Percentiles rank a stretch among this genome's conserved stretches.
Evolutionary conservation across 2,329 filamentous ascomycete species (phyloP).

Genomic region (Dactylellina parvicollis): DNA sequence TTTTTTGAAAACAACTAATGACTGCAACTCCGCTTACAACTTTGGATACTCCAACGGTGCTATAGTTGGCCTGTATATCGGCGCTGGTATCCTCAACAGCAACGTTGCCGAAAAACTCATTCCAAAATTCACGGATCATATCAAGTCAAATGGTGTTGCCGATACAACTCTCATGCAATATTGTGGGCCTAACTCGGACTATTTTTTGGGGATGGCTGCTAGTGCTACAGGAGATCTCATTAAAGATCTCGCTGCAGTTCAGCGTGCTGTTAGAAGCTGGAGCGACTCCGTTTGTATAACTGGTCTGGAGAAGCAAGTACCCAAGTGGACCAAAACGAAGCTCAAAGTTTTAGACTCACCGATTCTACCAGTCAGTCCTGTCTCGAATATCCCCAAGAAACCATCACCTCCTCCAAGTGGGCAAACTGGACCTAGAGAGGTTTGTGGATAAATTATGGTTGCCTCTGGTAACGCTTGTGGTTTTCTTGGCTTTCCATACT

Average conservation of each 20-base stretch:
- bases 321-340: no score
- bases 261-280: conserved; percentile 21
- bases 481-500: no score
- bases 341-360: no score
- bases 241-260: conserved; percentile 10
- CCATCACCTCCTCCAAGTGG: no score
- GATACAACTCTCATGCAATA: conserved; percentile 24
- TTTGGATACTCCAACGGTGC: conserved; percentile 21
- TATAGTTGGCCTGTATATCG: conserved; percentile 15
- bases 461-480: no score
- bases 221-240: conserved; percentile 16
- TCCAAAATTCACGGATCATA: conserved; percentile 18
- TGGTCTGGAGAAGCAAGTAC: no score
- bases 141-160: conserved; percentile 14
- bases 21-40: conserved; percentile 13
- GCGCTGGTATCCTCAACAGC: conserved; percentile 13
- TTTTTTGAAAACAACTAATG: conserved; percentile 2
- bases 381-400: no score
- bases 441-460: no score
- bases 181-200: conserved; percentile 22
- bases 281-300: no score
- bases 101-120: conserved; percentile 13
- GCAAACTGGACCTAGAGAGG: no score
- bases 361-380: no score
- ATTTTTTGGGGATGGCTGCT: conserved; percentile 18